These are phyloP conservation scores for Tephrocybe sp. DNA, from an alignment of 768 basidiomycete genomes.

Conservation along the genomic window DNA sequence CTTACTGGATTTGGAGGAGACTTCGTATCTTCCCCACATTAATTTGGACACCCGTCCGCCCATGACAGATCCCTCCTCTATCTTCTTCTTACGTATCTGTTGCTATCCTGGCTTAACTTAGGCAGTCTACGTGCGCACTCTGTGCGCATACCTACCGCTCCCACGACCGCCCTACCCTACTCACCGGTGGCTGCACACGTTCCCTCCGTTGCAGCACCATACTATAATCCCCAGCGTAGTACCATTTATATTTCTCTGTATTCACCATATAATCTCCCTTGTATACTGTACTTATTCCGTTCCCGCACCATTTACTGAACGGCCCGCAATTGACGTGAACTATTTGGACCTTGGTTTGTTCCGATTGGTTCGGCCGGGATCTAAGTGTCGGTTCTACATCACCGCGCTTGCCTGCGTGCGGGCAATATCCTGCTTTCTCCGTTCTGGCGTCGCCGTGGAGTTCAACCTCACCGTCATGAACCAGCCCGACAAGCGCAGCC, in stretches of 20 bases:
- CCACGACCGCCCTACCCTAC: constrained; percentile 44
- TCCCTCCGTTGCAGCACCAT: constrained; percentile 7
- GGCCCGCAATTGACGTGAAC: constrained; percentile 20
- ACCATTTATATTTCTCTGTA: constrained; percentile 23
- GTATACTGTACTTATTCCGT: constrained; percentile 13
- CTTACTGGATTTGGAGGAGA: constrained; percentile 21
- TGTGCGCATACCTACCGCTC: constrained; percentile 49
- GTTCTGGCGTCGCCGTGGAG: constrained; percentile 46
- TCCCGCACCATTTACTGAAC: constrained; percentile 12
- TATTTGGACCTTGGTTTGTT: constrained; percentile 42
- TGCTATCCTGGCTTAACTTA: constrained; percentile 50
- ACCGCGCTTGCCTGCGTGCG: constrained; percentile 68
- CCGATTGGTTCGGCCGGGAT: constrained; percentile 71
- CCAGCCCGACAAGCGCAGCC: constrained; percentile 49
- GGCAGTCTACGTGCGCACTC: constrained; percentile 43
- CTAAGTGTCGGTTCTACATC: constrained; percentile 48
- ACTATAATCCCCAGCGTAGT: constrained; percentile 19
- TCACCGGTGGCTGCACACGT: constrained; percentile 11
- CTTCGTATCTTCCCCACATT: constrained; percentile 41
- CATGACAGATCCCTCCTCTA: constrained; percentile 42
- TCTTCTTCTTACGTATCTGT: constrained; percentile 50
- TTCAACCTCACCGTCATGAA: constrained; percentile 50
- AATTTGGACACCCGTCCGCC: constrained; percentile 32
- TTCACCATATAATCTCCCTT: constrained; percentile 15
- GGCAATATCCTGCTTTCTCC: constrained; percentile 54